Conservation (phyloP, 2,329 filamentous ascomycete species). For the Fusarium clavum region DNA sequence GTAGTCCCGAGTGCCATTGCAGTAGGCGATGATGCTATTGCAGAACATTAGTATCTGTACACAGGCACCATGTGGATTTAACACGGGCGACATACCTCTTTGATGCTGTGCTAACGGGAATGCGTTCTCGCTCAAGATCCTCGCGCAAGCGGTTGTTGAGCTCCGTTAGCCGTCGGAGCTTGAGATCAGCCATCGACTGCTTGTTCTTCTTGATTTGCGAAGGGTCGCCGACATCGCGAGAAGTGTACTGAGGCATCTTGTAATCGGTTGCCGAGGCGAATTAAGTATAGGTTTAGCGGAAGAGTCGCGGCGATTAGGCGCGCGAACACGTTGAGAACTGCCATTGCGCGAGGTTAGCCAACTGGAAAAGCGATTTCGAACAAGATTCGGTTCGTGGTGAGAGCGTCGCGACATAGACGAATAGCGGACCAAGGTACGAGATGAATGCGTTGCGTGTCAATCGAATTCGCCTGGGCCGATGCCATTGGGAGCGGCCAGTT, state of each 20-base stretch:
- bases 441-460: constrained; percentile 15
- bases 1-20: constrained; percentile 97
- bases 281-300: constrained; percentile 14
- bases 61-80: neutral
- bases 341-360: constrained; percentile 33
- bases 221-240: constrained; percentile 74
- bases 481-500: constrained; percentile 23
- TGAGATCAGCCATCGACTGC: constrained; percentile 98
- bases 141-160: constrained; percentile 96
- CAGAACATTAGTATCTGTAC: constrained; percentile 27
- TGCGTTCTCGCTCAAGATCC: constrained; percentile 93
- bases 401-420: constrained; percentile 17
- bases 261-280: constrained; percentile 39
- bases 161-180: constrained; percentile 94
- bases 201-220: constrained; percentile 89
- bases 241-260: constrained; percentile 75
- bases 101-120: constrained; percentile 94
- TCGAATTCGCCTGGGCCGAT: constrained; percentile 26
- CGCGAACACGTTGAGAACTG: constrained; percentile 36
- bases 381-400: constrained; percentile 8
- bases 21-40: constrained; percentile 93
- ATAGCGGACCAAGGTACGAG: constrained; percentile 4
- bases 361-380: neutral
- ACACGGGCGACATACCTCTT: constrained; percentile 71
- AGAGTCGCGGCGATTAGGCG: constrained; percentile 29